Conservation (phyloP, 257 asterid genomes). For the Petrea volubilis region DNA sequence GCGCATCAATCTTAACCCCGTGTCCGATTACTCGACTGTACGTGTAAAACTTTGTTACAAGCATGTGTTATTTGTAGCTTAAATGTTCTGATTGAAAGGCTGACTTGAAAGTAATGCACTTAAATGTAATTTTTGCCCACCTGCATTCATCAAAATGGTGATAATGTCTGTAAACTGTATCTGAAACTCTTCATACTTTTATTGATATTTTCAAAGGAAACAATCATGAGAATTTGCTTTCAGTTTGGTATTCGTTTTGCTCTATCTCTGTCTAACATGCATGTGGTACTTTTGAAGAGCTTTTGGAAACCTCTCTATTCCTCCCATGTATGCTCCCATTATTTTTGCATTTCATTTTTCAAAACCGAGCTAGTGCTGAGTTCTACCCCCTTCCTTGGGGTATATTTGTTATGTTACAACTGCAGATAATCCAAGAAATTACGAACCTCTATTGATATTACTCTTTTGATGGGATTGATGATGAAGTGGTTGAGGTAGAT, state of each 20-base stretch:
- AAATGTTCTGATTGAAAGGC: not conserved
- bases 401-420: not conserved
- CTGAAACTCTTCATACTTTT: not conserved
- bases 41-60: constrained; percentile 9
- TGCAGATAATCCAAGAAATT: constrained; percentile 26
- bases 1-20: not conserved
- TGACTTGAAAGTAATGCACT: not conserved
- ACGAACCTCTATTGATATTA: constrained; percentile 12
- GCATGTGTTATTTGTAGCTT: constrained; percentile 3
- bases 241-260: not conserved
- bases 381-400: not conserved
- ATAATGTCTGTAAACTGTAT: not conserved
- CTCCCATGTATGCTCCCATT: not conserved
- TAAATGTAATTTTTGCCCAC: not conserved
- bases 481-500: constrained; percentile 44
- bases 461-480: constrained; percentile 38
- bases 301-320: not conserved
- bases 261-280: not conserved
- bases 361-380: not conserved
- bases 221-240: not conserved
- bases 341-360: not conserved
- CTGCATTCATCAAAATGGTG: not conserved
- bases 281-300: not conserved
- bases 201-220: not conserved
- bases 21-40: not conserved